Evolutionary conservation across 2,329 filamentous ascomycete species (phyloP), one percentile per base, ranked within the genome.

Genomic region (Diplodia sapinea): DNA sequence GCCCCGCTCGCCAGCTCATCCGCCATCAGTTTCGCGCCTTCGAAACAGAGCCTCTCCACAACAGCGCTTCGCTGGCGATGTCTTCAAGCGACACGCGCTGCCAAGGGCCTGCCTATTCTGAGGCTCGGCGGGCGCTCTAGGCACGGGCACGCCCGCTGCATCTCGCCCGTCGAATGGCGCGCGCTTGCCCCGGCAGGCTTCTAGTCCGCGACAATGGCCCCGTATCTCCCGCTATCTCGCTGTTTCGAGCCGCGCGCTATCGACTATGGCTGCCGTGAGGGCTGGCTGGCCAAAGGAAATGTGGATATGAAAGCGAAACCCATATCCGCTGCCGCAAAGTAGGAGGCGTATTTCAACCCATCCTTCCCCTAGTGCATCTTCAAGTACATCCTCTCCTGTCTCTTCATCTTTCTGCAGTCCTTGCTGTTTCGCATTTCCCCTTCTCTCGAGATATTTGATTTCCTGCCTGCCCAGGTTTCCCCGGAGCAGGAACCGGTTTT

Each of bases 401-500:
- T n/a, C 43, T 51, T 51, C 50, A 50, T 61, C 23, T 61, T 11
- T 49, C 40, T 61, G 31, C 31, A 2, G 31, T 33, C 31, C 31
- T 33, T 51, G 23, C n/a, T 26, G 59, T 63, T 7, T 51, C 59
- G 33, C 17, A 7, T 13, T 15, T 7, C 12, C 23, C 15, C 26
- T 23, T 49, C 33, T 17, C 59, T 62, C 59, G 59, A 47, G 17
- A 26, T 63, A 31, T 51, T 31, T 63, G 20, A 31, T 50, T 51
- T 20, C 17, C 6, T n/a, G 23, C n/a, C 38, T 63, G n/a, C 47
- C 26, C 40, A 31, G 59, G 20, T 15, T 36, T n/a, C 15, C 26
- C 64, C 31, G 38, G 43, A 55, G 31, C 51, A 40, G 50, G 40
- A 66, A 66, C 54, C 40, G 64, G 64, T 66, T 66, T 66, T 66